Base-by-base conservation (phyloP, 2,329 filamentous ascomycete species). In the Thermochaetoides dissita region DNA sequence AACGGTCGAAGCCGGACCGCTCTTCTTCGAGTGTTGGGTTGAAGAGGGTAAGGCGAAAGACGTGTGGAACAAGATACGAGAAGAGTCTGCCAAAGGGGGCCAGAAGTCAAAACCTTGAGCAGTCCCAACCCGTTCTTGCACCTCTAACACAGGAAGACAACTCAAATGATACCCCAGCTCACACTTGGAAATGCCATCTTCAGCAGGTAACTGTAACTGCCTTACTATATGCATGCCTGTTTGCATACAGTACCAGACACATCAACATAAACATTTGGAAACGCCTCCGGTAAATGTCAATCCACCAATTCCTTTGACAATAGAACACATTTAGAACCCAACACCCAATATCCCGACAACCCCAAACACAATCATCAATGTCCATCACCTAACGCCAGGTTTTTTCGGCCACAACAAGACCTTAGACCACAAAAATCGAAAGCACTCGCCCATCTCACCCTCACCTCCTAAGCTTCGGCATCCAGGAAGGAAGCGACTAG, bases 11-110 rank as follows among this genome's bases (percentile, higher is more conserved):
- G 67, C 77, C 39, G 67, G 78, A 37, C 66, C 78, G 48, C 53
- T 84, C 42, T 67, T 80, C 61, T 67, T 81, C 57, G 78, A 82
- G 65, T 68, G 80, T 64, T 66, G 80, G 76, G 58, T 82, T 49
- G 64, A 84, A 59, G 61, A 80, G 66, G 50, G 72, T 62, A 52
- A 69, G 55, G 36, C 66, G 53, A 53, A 72, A 65, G 46, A 46
- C 9, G 35, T 24, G 30, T 41, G 46, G 37, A 47, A 24, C 12
- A 38, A n/a, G 30, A 46, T 37, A 42, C 7, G 7, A 32, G n/a
- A 11, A 11, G 34, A 43, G 30, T 7, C n/a, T n/a, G n/a, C n/a
- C n/a, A n/a, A n/a, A n/a, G n/a, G n/a, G n/a, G n/a, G n/a, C n/a
- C n/a, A n/a, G n/a, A n/a, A n/a, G n/a, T n/a, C n/a, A n/a, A n/a